phyloP scores from a whole-genome alignment of 176 grass and related monocot genomes.

The Oryza meyeriana region DNA sequence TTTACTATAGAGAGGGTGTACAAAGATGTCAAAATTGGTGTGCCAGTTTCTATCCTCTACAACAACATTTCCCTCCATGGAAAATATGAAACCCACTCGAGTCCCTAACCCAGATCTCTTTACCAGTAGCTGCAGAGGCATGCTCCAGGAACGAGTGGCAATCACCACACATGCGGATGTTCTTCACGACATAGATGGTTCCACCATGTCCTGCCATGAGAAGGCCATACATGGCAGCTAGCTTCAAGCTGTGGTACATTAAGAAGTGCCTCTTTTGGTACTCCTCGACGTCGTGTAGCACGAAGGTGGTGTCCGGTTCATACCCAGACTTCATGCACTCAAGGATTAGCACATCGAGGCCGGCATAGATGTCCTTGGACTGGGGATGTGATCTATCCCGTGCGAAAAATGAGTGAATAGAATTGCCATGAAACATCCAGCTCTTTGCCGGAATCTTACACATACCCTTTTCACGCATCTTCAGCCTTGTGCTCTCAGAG shows the following conservation, averaged over 20 bases:
- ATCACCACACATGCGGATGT: constrained; percentile 64
- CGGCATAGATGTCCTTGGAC: constrained; percentile 64
- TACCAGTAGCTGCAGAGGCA: constrained; percentile 42
- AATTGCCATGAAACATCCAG: constrained; percentile 54
- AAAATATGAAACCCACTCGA: constrained; percentile 64
- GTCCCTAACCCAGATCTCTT: constrained; percentile 54
- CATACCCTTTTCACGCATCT: constrained; percentile 60
- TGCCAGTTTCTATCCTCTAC: constrained; percentile 40
- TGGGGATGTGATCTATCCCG: constrained; percentile 58
- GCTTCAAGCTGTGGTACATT: constrained; percentile 69
- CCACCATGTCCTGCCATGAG: constrained; percentile 31
- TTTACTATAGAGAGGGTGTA: constrained; percentile 3
- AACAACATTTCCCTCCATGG: constrained; percentile 51
- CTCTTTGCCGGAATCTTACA: constrained; percentile 57
- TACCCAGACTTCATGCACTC: constrained; percentile 71
- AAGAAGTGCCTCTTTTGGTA: constrained; percentile 77
- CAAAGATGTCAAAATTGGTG: constrained; percentile 33
- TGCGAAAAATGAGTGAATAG: constrained; percentile 59
- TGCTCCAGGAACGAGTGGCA: constrained; percentile 70
- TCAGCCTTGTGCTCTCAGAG: constrained; percentile 52
- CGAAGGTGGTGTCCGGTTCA: constrained; percentile 60
- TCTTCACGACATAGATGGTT: constrained; percentile 49
- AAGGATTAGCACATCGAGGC: constrained; percentile 60
- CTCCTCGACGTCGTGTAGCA: constrained; percentile 71
- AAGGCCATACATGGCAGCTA: constrained; percentile 62